Evolutionary conservation across 371 early-diverging fungal species (phyloP).

Genomic region (Mucor racemosus): DNA sequence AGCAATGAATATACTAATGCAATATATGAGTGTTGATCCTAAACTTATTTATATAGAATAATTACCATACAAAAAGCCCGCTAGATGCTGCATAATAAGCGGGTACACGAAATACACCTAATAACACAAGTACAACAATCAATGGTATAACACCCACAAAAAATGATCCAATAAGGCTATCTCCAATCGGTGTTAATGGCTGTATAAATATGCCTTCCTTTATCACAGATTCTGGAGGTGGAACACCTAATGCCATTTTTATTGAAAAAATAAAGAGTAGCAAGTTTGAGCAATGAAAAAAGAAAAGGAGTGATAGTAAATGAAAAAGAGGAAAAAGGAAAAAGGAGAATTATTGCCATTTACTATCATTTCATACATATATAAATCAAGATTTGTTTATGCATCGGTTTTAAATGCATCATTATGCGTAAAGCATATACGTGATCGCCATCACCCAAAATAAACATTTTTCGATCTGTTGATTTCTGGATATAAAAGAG

Average conservation of each 20-base stretch:
- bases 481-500: no score
- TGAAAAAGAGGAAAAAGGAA: neutral
- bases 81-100: slow-evolving; percentile 41
- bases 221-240: slow-evolving; percentile 16
- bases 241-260: slow-evolving; percentile 12
- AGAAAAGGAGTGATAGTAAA: neutral
- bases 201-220: slow-evolving; percentile 47
- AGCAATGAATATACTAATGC: slow-evolving; percentile 43
- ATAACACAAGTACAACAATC: slow-evolving; percentile 37
- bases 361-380: neutral
- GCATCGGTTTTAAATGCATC: neutral
- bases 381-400: neutral
- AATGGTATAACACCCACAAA: slow-evolving; percentile 54
- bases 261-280: neutral
- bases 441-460: no score
- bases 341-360: neutral
- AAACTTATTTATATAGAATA: no score
- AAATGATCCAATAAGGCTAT: slow-evolving; percentile 50
- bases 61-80: slow-evolving; percentile 47
- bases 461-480: no score
- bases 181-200: slow-evolving; percentile 45
- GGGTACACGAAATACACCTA: slow-evolving; percentile 45
- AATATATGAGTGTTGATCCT: no score
- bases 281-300: neutral
- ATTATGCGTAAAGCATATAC: neutral